Percentiles rank a stretch among this genome's conserved stretches.
These are phyloP conservation scores for Saccharomyces paradoxus DNA, from an alignment of 805 yeast genomes.

Conservation along the genomic window DNA sequence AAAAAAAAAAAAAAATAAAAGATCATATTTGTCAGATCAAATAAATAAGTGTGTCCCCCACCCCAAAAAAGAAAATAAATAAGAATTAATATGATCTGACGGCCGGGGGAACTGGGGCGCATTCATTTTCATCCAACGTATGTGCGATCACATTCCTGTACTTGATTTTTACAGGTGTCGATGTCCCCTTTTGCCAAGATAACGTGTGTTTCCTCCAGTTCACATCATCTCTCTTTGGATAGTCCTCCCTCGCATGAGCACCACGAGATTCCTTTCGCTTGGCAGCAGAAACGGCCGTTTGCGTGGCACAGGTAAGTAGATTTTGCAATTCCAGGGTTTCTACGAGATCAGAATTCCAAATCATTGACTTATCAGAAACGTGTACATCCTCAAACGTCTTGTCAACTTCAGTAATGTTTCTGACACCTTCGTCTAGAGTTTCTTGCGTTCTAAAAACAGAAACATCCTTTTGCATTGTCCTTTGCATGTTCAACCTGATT, in stretches of 20 bases:
- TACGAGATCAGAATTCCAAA: slow-evolving; percentile 95
- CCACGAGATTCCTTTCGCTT: slow-evolving; percentile 97
- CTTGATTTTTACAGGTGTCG: slow-evolving; percentile 62
- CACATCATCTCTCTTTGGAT: slow-evolving; percentile 88
- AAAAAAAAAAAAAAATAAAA: slow-evolving; percentile 4
- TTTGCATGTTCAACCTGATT: slow-evolving; percentile 88
- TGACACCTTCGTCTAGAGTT: slow-evolving; percentile 85
- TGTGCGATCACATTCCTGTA: slow-evolving; percentile 79
- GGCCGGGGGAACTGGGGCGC: slow-evolving; percentile 95
- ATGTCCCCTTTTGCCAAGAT: slow-evolving; percentile 75
- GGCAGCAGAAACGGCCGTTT: slow-evolving; percentile 89
- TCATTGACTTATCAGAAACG: slow-evolving; percentile 93
- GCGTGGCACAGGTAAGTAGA: slow-evolving; percentile 93
- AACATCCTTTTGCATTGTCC: slow-evolving; percentile 91
- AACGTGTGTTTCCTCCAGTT: slow-evolving; percentile 97
- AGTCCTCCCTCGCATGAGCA: slow-evolving; percentile 98
- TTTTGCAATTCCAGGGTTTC: slow-evolving; percentile 95
- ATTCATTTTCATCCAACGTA: slow-evolving; percentile 85
- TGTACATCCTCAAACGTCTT: slow-evolving; percentile 63
- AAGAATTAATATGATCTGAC: slow-evolving; percentile 73
- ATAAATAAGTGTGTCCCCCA: not conserved
- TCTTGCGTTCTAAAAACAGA: slow-evolving; percentile 95
- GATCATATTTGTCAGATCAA: not conserved
- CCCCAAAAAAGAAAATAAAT: not conserved
- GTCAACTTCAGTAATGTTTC: slow-evolving; percentile 68